phyloP scores from a whole-genome alignment of 331 rosid genomes.

The Quercus phellos region DNA sequence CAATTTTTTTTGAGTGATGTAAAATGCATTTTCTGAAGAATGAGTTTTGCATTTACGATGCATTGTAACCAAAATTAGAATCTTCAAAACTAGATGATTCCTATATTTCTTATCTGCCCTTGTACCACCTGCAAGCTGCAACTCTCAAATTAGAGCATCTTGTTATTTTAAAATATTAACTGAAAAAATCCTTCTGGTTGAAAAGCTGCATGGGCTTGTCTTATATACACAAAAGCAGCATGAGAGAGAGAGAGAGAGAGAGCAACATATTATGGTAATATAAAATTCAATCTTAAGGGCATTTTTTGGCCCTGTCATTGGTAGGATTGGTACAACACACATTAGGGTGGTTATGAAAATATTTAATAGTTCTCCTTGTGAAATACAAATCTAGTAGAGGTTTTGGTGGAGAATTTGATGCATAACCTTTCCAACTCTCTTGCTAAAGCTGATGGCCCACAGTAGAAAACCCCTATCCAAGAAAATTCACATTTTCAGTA shows the following conservation, averaged over 20 bases:
- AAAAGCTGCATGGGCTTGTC: not conserved
- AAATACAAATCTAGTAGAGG: constrained; percentile 76
- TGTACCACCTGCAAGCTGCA: too few relatives aligned
- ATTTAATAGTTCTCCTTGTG: constrained; percentile 70
- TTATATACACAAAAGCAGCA: constrained; percentile 9
- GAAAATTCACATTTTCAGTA: constrained; percentile 18
- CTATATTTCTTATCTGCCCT: too few relatives aligned
- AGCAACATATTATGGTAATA: not conserved
- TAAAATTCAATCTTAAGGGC: constrained; percentile 8
- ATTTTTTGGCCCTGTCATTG: constrained; percentile 16
- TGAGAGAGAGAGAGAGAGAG: not conserved
- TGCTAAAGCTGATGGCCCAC: constrained; percentile 71
- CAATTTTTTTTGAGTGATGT: too few relatives aligned
- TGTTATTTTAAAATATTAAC: too few relatives aligned
- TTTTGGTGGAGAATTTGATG: constrained; percentile 79
- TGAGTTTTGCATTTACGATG: too few relatives aligned
- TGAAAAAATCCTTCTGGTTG: too few relatives aligned
- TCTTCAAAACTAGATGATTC: too few relatives aligned
- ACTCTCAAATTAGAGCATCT: too few relatives aligned
- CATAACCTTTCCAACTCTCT: constrained; percentile 56
- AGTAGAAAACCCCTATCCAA: constrained; percentile 75
- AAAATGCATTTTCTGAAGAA: too few relatives aligned
- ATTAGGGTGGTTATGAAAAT: not conserved
- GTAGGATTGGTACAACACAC: constrained; percentile 25
- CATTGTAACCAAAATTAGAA: too few relatives aligned